A percentile compares a stretch with the other conserved stretches of the same genome.
These are phyloP conservation scores for Salinomyces thailandicus DNA, from an alignment of 2,329 filamentous ascomycete species.

Conservation along the genomic window DNA sequence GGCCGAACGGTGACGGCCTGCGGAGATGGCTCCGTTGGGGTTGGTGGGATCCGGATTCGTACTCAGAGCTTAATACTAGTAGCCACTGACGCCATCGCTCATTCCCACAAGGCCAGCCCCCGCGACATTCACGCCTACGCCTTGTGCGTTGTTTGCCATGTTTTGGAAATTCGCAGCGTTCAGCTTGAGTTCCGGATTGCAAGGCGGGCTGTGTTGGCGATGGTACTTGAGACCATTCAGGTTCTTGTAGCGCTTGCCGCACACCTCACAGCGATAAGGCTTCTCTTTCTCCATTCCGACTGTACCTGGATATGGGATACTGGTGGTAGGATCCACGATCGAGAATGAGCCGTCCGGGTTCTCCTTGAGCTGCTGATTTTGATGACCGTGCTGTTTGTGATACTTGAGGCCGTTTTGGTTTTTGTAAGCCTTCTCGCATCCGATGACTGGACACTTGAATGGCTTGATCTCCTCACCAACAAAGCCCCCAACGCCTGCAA, in stretches of 20 bases:
- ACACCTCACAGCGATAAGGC: slow-evolving; percentile 93
- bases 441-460: slow-evolving; percentile 94
- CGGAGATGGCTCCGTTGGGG: no score
- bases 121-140: slow-evolving; percentile 40
- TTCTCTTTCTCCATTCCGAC: slow-evolving; percentile 99
- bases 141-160: slow-evolving; percentile 28
- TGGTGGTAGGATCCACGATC: slow-evolving; percentile 93
- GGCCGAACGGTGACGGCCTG: no score
- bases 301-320: slow-evolving; percentile 86
- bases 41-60: no score
- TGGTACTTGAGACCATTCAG: slow-evolving; percentile 95
- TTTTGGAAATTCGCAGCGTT: slow-evolving; percentile 20
- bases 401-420: slow-evolving; percentile 98
- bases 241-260: slow-evolving; percentile 98
- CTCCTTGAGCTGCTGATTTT: slow-evolving; percentile 91
- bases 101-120: slow-evolving; percentile 47
- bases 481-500: slow-evolving; percentile 34
- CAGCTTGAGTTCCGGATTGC: slow-evolving; percentile 69
- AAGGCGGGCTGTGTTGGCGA: slow-evolving; percentile 63
- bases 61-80: no score
- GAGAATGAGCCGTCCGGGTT: slow-evolving; percentile 96
- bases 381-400: slow-evolving; percentile 77
- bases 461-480: slow-evolving; percentile 88
- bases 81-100: slow-evolving; percentile 39
- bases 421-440: slow-evolving; percentile 98